Percentiles rank a stretch among this genome's conserved stretches.
phyloP scores from a whole-genome alignment of 306 rosid genomes.

The Cercis canadensis region DNA sequence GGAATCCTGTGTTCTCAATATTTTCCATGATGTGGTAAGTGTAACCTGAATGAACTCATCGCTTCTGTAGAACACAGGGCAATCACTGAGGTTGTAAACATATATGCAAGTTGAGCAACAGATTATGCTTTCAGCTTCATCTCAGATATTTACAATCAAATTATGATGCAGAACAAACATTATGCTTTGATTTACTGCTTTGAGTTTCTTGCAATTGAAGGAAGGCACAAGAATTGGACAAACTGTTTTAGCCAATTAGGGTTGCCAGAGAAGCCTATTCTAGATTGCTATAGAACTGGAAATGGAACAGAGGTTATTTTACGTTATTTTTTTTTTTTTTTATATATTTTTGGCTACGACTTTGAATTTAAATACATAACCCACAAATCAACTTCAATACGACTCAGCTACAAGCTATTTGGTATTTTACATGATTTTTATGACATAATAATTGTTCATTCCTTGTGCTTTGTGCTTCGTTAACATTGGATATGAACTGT shows the following conservation, averaged over 20 bases:
- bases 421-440: too few species aligned
- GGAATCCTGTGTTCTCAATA: conserved; percentile 59
- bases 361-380: too few species aligned
- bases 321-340: neutral
- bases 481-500: conserved; percentile 21
- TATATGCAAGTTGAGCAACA: too few species aligned
- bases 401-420: too few species aligned
- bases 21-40: conserved; percentile 52
- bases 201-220: conserved; percentile 58
- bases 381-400: too few species aligned
- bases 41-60: neutral
- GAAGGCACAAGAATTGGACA: conserved; percentile 51
- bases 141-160: neutral
- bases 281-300: conserved; percentile 47
- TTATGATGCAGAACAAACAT: conserved; percentile 54
- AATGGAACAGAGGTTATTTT: conserved; percentile 62
- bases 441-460: too few species aligned
- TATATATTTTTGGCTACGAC: neutral
- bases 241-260: conserved; percentile 53
- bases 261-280: conserved; percentile 44
- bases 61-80: too few species aligned
- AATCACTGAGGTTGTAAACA: too few species aligned
- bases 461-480: neutral
- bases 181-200: conserved; percentile 62
- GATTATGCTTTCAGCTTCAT: neutral